Conservation (phyloP, 1,284 basidiomycete genomes). For the Puccinia horiana region DNA sequence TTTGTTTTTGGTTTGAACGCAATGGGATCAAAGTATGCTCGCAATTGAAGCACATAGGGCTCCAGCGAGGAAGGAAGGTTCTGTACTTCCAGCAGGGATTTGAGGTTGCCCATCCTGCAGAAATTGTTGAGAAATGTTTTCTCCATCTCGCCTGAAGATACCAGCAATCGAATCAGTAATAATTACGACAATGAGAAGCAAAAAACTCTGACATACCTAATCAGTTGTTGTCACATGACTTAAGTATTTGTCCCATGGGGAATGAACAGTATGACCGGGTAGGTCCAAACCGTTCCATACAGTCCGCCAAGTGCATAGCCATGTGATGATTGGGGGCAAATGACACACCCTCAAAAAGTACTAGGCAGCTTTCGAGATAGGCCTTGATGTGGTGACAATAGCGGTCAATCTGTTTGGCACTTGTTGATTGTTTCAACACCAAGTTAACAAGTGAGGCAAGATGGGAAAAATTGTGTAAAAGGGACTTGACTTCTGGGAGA, state of each 20-base stretch:
- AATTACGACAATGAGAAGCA: background rate
- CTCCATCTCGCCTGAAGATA: constrained; percentile 5
- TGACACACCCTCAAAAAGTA: background rate
- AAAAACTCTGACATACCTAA: background rate
- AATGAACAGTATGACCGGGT: constrained; percentile 21
- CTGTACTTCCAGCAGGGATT: background rate
- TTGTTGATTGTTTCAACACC: constrained; percentile 1
- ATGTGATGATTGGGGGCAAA: constrained; percentile 41
- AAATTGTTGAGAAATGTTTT: constrained; percentile 16
- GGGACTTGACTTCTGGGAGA: background rate
- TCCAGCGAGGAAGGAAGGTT: background rate
- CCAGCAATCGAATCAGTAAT: background rate
- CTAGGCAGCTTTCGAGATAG: background rate
- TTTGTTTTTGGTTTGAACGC: background rate
- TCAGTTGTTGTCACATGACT: constrained; percentile 19
- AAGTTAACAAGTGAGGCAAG: constrained; percentile 20
- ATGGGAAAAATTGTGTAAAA: constrained; percentile 30
- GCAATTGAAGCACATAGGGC: background rate
- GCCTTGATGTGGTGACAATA: background rate
- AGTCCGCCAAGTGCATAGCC: constrained; percentile 29
- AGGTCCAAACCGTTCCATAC: constrained; percentile 29
- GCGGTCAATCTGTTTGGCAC: background rate
- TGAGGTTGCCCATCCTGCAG: background rate
- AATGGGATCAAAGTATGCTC: background rate
- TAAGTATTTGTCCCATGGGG: constrained; percentile 29